Percentiles rank a stretch among this genome's conserved stretches.
Conservation (phyloP, 352 stramenopile species). For the Phytopythium litorale region DNA sequence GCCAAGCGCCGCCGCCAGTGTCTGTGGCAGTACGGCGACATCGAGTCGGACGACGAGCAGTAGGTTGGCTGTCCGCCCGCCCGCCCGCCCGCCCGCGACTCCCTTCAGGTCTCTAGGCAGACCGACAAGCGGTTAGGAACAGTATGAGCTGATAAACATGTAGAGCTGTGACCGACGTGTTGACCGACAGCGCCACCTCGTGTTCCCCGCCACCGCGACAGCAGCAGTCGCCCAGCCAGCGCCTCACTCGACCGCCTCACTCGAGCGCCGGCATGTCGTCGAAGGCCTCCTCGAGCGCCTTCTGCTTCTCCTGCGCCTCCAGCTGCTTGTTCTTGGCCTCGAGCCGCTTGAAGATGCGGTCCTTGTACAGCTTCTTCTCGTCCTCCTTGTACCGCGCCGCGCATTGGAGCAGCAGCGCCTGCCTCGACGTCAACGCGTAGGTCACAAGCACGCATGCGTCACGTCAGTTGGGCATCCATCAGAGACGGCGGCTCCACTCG, state of each 20-base stretch:
- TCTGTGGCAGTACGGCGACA: slow-evolving; percentile 97
- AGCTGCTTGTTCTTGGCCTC: slow-evolving; percentile 78
- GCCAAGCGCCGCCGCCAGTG: slow-evolving; percentile 91
- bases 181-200: background rate
- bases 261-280: slow-evolving; percentile 83
- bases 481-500: background rate
- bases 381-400: slow-evolving; percentile 77
- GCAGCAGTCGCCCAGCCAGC: slow-evolving; percentile 15
- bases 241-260: slow-evolving; percentile 75
- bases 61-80: slow-evolving; percentile 3
- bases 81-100: background rate
- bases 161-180: slow-evolving; percentile 14
- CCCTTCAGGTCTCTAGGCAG: slow-evolving; percentile 12
- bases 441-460: too few relatives aligned
- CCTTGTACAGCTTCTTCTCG: slow-evolving; percentile 87
- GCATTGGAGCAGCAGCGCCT: slow-evolving; percentile 55
- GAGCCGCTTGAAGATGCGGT: slow-evolving; percentile 86
- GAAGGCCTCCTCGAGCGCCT: slow-evolving; percentile 65
- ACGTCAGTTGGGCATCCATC: slow-evolving; percentile 2
- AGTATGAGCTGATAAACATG: background rate
- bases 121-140: slow-evolving; percentile 13
- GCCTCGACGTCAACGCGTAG: background rate
- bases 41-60: slow-evolving; percentile 94
- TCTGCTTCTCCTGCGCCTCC: slow-evolving; percentile 63
- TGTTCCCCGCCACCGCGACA: background rate